Conservation (phyloP, 257 asterid species). For the Cinchona pubescens region DNA sequence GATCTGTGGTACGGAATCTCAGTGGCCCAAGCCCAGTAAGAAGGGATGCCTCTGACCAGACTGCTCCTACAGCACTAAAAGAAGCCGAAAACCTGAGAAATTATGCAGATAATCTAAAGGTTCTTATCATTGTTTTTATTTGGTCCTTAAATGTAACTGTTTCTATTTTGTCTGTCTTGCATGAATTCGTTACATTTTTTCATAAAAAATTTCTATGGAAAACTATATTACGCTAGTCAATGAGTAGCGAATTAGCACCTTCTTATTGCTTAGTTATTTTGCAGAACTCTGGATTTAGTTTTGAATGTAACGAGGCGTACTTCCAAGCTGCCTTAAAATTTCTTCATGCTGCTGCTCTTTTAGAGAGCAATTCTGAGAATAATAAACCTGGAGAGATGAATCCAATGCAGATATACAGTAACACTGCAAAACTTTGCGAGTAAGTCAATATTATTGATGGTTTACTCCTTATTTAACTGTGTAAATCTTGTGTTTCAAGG, state of each 20-base stretch:
- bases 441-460: slow-evolving; percentile 34
- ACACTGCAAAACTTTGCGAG: slow-evolving; percentile 82
- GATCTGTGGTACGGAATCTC: slow-evolving; percentile 26
- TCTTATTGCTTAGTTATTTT: slow-evolving; percentile 25
- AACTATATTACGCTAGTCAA: background rate
- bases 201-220: slow-evolving; percentile 16
- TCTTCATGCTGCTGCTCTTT: slow-evolving; percentile 82
- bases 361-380: slow-evolving; percentile 53
- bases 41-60: slow-evolving; percentile 37
- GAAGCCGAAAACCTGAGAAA: slow-evolving; percentile 78
- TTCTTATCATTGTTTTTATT: slow-evolving; percentile 29
- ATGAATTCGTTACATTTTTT: background rate
- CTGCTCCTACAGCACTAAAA: slow-evolving; percentile 43
- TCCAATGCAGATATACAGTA: slow-evolving; percentile 58
- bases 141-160: background rate
- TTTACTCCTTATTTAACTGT: background rate
- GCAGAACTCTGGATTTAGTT: slow-evolving; percentile 72
- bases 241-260: background rate
- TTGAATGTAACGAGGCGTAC: slow-evolving; percentile 68
- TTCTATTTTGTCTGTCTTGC: background rate
- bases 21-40: slow-evolving; percentile 33
- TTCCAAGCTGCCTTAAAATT: slow-evolving; percentile 79
- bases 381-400: slow-evolving; percentile 54
- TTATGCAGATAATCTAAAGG: slow-evolving; percentile 80
- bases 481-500: background rate